Conservation (phyloP, 2,329 filamentous ascomycete genomes). For the Sporothrix globosa region DNA sequence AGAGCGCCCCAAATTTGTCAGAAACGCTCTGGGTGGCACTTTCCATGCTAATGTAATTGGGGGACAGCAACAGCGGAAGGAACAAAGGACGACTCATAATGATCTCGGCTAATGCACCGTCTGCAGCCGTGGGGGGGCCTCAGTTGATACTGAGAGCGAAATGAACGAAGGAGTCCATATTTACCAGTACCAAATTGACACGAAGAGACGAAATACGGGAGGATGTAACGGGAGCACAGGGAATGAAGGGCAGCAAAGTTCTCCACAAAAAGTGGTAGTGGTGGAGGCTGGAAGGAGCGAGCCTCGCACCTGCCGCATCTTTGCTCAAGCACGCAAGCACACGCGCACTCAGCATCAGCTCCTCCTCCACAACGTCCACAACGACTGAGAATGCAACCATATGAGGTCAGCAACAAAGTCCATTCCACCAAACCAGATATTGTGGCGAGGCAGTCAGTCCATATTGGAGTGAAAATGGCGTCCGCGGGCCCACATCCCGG, state of each 20-base stretch:
- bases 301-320: background rate
- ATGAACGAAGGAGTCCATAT: background rate
- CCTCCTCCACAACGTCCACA: background rate
- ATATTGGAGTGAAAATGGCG: background rate
- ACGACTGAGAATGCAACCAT: background rate
- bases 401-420: background rate
- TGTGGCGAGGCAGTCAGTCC: background rate
- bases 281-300: background rate
- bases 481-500: background rate
- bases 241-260: background rate
- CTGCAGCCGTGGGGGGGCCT: slow-evolving; percentile 16
- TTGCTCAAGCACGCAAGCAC: slow-evolving; percentile 13
- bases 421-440: background rate
- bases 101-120: background rate
- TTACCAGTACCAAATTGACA: background rate
- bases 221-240: background rate
- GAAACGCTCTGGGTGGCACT: slow-evolving; percentile 1
- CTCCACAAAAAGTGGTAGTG: background rate
- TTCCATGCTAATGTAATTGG: background rate
- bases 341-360: background rate
- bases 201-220: background rate
- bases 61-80: background rate
- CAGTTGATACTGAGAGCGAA: background rate
- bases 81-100: slow-evolving; percentile 13
- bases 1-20: background rate